A percentile compares a stretch with the other conserved stretches of the same genome.
phyloP scores from a whole-genome alignment of 257 asterid species.

The Nicotiana knightiana region DNA sequence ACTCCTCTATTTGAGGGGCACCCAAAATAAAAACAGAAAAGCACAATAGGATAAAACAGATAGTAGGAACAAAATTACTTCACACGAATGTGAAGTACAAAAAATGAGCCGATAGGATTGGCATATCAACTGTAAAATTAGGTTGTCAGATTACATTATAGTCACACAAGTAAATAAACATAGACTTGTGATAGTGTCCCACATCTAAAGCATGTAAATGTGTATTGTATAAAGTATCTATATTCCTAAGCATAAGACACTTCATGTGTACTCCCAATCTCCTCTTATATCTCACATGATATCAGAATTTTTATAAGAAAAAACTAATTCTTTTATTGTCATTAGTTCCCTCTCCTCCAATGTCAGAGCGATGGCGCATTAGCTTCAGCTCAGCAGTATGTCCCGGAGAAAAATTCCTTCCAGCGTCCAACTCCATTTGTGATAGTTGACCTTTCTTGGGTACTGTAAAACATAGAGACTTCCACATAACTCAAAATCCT shows the following conservation, averaged over 20 bases:
- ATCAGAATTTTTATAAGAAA: too few species aligned
- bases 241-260: background rate
- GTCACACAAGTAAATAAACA: background rate
- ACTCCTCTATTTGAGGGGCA: background rate
- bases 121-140: background rate
- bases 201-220: background rate
- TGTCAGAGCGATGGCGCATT: background rate
- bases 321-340: background rate
- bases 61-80: background rate
- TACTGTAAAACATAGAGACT: background rate
- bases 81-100: background rate
- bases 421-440: background rate
- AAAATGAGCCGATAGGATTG: constrained; percentile 2
- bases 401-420: background rate
- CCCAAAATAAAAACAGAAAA: background rate
- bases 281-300: too few species aligned
- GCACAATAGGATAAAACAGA: background rate
- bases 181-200: background rate
- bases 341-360: background rate
- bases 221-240: background rate
- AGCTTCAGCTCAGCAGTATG: background rate
- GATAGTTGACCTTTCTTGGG: background rate
- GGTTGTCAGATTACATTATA: background rate
- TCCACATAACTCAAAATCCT: background rate
- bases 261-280: background rate